Percentiles rank a stretch among this genome's conserved stretches.
These are phyloP conservation scores for Stephania japonica DNA, from an alignment of 164 flowering plant genomes.

Conservation along the genomic window DNA sequence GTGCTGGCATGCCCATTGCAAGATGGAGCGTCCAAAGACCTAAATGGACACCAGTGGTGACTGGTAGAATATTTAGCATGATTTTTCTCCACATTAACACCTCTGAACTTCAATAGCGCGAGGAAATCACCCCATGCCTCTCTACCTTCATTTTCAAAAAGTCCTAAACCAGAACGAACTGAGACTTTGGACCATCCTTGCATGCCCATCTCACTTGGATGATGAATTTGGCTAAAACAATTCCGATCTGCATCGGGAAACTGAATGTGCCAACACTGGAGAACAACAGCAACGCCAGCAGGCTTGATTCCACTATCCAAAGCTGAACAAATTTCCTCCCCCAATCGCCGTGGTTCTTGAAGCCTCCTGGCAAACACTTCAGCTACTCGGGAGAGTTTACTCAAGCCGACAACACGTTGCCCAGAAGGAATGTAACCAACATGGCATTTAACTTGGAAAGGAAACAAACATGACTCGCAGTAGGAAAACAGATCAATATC, in stretches of 20 bases:
- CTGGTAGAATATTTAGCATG: constrained; percentile 4
- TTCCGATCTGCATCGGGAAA: constrained; percentile 46
- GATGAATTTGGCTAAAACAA: constrained; percentile 28
- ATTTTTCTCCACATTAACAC: constrained; percentile 32
- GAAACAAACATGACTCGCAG: constrained; percentile 93
- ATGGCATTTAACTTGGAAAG: constrained; percentile 88
- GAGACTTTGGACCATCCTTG: constrained; percentile 42
- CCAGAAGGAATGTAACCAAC: constrained; percentile 92
- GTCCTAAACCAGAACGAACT: constrained; percentile 70
- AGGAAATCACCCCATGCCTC: constrained; percentile 67
- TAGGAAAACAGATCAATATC: constrained; percentile 84
- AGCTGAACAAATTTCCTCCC: constrained; percentile 70
- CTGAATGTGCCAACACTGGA: constrained; percentile 74
- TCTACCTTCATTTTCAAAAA: constrained; percentile 52
- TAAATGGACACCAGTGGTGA: constrained; percentile 70
- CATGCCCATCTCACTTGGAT: constrained; percentile 20
- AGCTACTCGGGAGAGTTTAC: constrained; percentile 87
- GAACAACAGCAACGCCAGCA: constrained; percentile 75
- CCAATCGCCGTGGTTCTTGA: constrained; percentile 81
- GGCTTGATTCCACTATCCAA: constrained; percentile 69
- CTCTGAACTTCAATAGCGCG: constrained; percentile 58
- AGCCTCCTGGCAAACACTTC: constrained; percentile 88
- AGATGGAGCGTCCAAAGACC: constrained; percentile 15
- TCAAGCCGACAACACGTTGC: constrained; percentile 76
- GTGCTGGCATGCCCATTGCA: constrained; percentile 24